Conservation (phyloP, 2,329 filamentous ascomycete species). For the Pestalotiopsis sp. region DNA sequence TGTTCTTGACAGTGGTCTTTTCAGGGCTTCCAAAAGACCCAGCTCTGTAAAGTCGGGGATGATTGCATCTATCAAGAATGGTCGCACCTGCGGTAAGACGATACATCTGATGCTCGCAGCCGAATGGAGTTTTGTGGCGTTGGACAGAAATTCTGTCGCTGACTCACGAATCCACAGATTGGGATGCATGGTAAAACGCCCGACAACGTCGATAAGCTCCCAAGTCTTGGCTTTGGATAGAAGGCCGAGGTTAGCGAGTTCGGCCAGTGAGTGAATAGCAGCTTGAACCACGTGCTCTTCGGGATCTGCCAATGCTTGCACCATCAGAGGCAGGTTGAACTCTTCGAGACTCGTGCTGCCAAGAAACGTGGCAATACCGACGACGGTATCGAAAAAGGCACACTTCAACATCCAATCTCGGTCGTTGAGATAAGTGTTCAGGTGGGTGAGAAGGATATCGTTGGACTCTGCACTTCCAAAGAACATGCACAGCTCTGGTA, state of each 20-base stretch:
- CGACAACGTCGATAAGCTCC: slow-evolving; percentile 83
- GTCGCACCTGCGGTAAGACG: slow-evolving; percentile 74
- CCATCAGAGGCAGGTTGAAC: slow-evolving; percentile 93
- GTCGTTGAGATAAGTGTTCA: slow-evolving; percentile 97
- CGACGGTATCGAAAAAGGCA: slow-evolving; percentile 93
- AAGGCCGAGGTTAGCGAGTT: slow-evolving; percentile 84
- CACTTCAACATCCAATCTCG: slow-evolving; percentile 96
- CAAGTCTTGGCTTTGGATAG: slow-evolving; percentile 82
- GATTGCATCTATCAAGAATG: slow-evolving; percentile 76
- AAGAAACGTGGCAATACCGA: slow-evolving; percentile 88
- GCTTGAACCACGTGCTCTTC: slow-evolving; percentile 95
- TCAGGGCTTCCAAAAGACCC: slow-evolving; percentile 76
- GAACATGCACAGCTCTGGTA: slow-evolving; percentile 90
- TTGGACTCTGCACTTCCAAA: slow-evolving; percentile 91
- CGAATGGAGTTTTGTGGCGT: slow-evolving; percentile 73
- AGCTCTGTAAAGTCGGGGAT: slow-evolving; percentile 68
- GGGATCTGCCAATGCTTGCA: slow-evolving; percentile 87
- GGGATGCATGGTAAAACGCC: slow-evolving; percentile 87
- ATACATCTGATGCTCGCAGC: slow-evolving; percentile 82
- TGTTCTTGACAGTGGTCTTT: slow-evolving; percentile 74
- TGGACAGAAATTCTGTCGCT: slow-evolving; percentile 78
- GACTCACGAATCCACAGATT: slow-evolving; percentile 95
- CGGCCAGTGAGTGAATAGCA: slow-evolving; percentile 82
- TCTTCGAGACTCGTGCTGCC: slow-evolving; percentile 89
- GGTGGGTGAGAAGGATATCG: slow-evolving; percentile 91